Conservation (phyloP, 352 stramenopile genomes). For the Pythium folliculosum region DNA sequence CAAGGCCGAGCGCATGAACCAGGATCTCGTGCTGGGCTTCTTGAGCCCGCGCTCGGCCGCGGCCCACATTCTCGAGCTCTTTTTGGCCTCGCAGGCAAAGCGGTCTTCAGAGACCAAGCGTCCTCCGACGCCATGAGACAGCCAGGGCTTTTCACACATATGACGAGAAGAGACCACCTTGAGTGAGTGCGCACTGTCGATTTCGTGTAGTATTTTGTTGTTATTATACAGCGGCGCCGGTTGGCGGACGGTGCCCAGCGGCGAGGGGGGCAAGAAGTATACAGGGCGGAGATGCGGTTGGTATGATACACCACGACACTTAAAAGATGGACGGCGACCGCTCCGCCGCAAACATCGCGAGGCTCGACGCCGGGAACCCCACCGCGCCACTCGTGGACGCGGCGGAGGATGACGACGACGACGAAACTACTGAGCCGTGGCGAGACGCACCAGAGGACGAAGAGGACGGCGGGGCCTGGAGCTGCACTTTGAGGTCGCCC, state of each 20-base stretch:
- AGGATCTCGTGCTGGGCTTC: conserved; percentile 63
- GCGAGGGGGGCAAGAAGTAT: conserved; percentile 1
- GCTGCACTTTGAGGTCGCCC: conserved; percentile 31
- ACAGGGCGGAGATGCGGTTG: conserved; percentile 4
- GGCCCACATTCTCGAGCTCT: conserved; percentile 57
- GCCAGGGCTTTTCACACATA: neutral
- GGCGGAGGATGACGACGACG: conserved; percentile 2
- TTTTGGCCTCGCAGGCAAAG: conserved; percentile 48
- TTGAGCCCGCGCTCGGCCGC: conserved; percentile 68
- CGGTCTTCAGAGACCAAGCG: neutral
- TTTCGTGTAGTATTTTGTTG: conserved; percentile 14
- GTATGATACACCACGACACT: conserved; percentile 11
- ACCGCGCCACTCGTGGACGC: neutral
- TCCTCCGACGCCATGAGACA: neutral
- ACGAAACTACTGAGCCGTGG: neutral
- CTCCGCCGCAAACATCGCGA: conserved; percentile 60
- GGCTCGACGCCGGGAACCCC: conserved; percentile 21
- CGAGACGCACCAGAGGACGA: conserved; percentile 10
- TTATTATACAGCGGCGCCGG: conserved; percentile 19
- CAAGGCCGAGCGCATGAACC: conserved; percentile 58
- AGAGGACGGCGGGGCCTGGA: conserved; percentile 25
- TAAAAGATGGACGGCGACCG: conserved; percentile 67
- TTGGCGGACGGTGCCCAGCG: neutral
- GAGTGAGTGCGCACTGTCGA: conserved; percentile 2
- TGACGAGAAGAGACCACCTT: neutral